A percentile compares a stretch with the other conserved stretches of the same genome.
These are phyloP conservation scores for Pichia cabralensis DNA, from an alignment of 805 yeast genomes.

Conservation along the genomic window DNA sequence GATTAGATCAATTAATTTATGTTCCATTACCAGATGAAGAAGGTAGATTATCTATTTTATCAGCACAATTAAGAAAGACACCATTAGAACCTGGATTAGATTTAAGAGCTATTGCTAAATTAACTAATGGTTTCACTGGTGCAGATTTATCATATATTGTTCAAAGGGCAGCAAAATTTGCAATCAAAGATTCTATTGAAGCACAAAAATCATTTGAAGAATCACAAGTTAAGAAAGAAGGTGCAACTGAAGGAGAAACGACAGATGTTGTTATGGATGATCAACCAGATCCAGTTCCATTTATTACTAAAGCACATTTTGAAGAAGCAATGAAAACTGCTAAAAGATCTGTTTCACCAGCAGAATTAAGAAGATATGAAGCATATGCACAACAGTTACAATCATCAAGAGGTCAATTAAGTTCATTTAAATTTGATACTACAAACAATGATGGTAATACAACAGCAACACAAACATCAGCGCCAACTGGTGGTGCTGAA, in stretches of 20 bases:
- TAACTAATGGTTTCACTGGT: slow-evolving; percentile 98
- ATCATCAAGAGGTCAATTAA: slow-evolving; percentile 90
- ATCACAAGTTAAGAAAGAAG: slow-evolving; percentile 42
- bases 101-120: slow-evolving; percentile 77
- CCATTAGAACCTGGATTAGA: slow-evolving; percentile 97
- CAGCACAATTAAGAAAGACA: slow-evolving; percentile 95
- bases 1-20: slow-evolving; percentile 95
- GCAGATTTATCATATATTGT: slow-evolving; percentile 96
- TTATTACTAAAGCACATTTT: slow-evolving; percentile 83
- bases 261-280: slow-evolving; percentile 43
- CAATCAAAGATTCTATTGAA: slow-evolving; percentile 95
- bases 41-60: slow-evolving; percentile 86
- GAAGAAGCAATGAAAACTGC: slow-evolving; percentile 99
- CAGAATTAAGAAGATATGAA: slow-evolving; percentile 97
- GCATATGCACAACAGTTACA: slow-evolving; percentile 95
- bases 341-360: slow-evolving; percentile 91
- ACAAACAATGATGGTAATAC: slow-evolving; percentile 3
- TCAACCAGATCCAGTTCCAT: slow-evolving; percentile 93
- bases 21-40: slow-evolving; percentile 96
- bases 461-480: slow-evolving; percentile 4
- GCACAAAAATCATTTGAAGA: slow-evolving; percentile 48
- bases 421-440: slow-evolving; percentile 72
- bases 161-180: slow-evolving; percentile 97
- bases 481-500: slow-evolving; percentile 24
- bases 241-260: slow-evolving; percentile 18